Evolutionary conservation across 2,329 filamentous ascomycete species (phyloP), one percentile per base, ranked within the genome.

Genomic region (Pezizomycotina sp.): DNA sequence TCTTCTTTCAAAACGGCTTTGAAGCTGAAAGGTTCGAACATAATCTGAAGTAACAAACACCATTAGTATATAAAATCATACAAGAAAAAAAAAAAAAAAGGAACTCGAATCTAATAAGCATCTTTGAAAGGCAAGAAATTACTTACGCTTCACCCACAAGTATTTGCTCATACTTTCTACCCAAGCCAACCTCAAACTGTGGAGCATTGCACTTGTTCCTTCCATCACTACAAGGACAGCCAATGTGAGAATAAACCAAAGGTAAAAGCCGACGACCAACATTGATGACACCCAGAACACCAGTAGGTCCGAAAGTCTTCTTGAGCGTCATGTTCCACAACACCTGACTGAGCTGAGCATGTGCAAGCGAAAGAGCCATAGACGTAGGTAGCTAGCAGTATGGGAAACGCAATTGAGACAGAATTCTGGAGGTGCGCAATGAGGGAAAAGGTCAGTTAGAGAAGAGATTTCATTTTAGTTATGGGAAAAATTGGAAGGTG

Each of bases 331-430:
- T 98, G 52, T 70, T 70, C 89, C 89, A 98, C 30, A 98, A 69
- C 46, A 98, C 89, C 47, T 84, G 77, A 31, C 82, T 92, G 43
- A 98, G 74, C 68, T 95, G 89, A 59, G 98, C 89, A 65, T 98
- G 89, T 20, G 89, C 89, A 42, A 98, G 75, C 2, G 89, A 98
- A 51, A 98, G 61, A 20, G 89, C 89, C 89, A 98, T 27, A 98
- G 78, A 65, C 89, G 89, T 30, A 98, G 77, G 61, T 98, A 98
- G 1, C 89, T 98, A 4, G 89, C 89, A 4, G 91, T 98, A 62
- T 98, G 89, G 19, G 89, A 98, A 46, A 98, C 86, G 58, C 86
- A 95, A 66, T 98, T 98, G 52, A 98, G 69, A 57, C 89, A 98
- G 65, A 98, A 98, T 68, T 98, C 82, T 83, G 49, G 4, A 15